Conservation (phyloP, 306 rosid genomes). For the Hippophae tibetana region DNA sequence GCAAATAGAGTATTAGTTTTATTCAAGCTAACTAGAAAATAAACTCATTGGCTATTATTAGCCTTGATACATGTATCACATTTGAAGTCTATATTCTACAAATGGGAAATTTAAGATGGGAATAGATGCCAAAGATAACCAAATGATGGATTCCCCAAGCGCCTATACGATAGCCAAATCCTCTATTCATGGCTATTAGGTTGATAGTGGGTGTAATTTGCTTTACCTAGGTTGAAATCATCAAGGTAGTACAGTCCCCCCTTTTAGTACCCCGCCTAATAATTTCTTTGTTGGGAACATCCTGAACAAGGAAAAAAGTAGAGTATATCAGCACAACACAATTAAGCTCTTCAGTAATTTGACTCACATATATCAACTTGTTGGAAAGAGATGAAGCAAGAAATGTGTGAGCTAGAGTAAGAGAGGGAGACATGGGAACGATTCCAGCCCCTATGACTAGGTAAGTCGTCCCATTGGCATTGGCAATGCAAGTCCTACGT, state of each 20-base stretch:
- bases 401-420: not conserved
- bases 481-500: not conserved
- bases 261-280: too few species aligned
- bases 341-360: not conserved
- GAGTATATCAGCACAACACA: conserved; percentile 1
- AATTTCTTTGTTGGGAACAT: not conserved
- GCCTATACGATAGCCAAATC: conserved; percentile 7
- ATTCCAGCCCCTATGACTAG: conserved; percentile 1
- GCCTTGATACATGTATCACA: not conserved
- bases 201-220: not conserved
- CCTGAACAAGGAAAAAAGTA: conserved; percentile 3
- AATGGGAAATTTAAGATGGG: not conserved
- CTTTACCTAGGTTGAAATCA: not conserved
- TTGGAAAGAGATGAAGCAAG: conserved; percentile 6
- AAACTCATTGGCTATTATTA: not conserved
- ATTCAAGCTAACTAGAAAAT: not conserved
- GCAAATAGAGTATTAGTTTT: conserved; percentile 1
- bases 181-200: not conserved
- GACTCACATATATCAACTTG: conserved; percentile 6
- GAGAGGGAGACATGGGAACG: not conserved
- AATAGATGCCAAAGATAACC: conserved; percentile 1
- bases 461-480: not conserved
- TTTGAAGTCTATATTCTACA: not conserved
- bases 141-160: conserved; percentile 12
- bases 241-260: not conserved